Evolutionary conservation across 1,284 basidiomycete species (phyloP).

Genomic region (Trametes hirsuta): DNA sequence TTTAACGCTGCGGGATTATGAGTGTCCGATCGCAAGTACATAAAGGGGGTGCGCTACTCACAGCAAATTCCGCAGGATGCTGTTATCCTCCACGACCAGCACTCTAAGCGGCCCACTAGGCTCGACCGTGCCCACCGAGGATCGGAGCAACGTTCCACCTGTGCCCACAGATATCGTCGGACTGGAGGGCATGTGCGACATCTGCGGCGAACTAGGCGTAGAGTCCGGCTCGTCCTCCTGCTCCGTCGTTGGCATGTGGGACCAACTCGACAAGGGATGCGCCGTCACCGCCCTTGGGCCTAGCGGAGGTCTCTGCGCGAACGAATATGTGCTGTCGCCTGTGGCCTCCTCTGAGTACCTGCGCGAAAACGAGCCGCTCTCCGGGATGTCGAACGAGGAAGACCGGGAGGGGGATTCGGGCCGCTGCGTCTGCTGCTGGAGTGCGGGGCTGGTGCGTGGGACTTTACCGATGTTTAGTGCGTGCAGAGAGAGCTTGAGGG

Average conservation of each 20-base stretch:
- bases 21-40: conserved; percentile 22
- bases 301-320: conserved; percentile 43
- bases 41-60: conserved; percentile 41
- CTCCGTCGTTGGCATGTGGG: conserved; percentile 37
- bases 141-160: conserved; percentile 63
- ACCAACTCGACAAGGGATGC: conserved; percentile 48
- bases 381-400: conserved; percentile 25
- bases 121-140: conserved; percentile 55
- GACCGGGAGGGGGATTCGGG: conserved; percentile 14
- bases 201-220: conserved; percentile 19
- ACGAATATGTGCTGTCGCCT: conserved; percentile 9
- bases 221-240: conserved; percentile 34
- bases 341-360: conserved; percentile 55
- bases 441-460: conserved; percentile 8
- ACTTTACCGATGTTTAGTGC: conserved; percentile 54
- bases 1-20: conserved; percentile 56
- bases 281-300: conserved; percentile 53
- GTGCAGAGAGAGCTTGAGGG: conserved; percentile 75
- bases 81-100: conserved; percentile 86
- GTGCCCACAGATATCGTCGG: conserved; percentile 59
- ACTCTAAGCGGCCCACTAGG: conserved; percentile 54
- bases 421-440: conserved; percentile 1
- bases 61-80: conserved; percentile 73
- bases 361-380: conserved; percentile 34
- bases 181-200: conserved; percentile 37